phyloP scores from a whole-genome alignment of 1,284 basidiomycete species.

The Apiotrichum montevideense region DNA sequence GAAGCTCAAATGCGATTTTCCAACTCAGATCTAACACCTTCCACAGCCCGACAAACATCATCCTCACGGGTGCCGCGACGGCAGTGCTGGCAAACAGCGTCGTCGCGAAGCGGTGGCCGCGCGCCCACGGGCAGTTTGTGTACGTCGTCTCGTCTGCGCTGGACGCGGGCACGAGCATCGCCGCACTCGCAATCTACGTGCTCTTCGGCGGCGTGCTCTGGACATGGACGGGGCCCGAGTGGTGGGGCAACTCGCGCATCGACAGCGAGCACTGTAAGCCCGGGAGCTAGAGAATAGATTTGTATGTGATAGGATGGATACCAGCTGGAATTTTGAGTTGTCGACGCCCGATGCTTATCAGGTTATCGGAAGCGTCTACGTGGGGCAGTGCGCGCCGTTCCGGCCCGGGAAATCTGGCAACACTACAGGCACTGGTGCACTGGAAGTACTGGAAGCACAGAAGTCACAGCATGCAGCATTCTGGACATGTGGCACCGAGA shows the following conservation, averaged over 20 bases:
- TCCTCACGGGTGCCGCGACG: slow-evolving; percentile 47
- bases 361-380: too few species aligned
- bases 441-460: too few species aligned
- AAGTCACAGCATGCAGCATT: too few species aligned
- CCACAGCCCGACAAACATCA: slow-evolving; percentile 50
- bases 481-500: too few species aligned
- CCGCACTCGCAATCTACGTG: slow-evolving; percentile 49
- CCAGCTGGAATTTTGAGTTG: too few species aligned
- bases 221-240: slow-evolving; percentile 33
- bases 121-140: slow-evolving; percentile 35
- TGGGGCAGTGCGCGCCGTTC: too few species aligned
- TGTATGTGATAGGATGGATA: too few species aligned
- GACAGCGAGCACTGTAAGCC: slow-evolving; percentile 47
- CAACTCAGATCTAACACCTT: not conserved
- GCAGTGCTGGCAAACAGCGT: slow-evolving; percentile 46
- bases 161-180: slow-evolving; percentile 49
- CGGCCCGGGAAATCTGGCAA: too few species aligned
- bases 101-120: slow-evolving; percentile 38
- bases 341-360: too few species aligned
- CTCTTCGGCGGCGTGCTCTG: slow-evolving; percentile 35
- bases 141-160: slow-evolving; percentile 48
- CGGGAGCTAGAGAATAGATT: slow-evolving; percentile 19
- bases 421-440: too few species aligned
- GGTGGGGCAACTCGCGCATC: slow-evolving; percentile 43
- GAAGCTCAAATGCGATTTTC: too few species aligned